These are phyloP conservation scores for Starmerella cellae DNA, from an alignment of 805 yeast species.

Conservation along the genomic window DNA sequence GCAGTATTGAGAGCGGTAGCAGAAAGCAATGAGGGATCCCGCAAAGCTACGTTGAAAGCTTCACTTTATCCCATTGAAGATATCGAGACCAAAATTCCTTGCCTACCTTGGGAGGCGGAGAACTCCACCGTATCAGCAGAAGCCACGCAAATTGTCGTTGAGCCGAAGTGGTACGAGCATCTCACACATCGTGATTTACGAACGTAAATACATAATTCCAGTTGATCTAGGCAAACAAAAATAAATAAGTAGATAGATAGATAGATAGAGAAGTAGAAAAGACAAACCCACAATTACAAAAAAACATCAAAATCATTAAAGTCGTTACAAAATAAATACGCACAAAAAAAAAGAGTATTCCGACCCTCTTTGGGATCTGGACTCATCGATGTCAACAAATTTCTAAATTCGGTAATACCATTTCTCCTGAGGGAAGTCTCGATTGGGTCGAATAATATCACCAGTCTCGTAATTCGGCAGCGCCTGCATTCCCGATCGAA, in stretches of 20 bases:
- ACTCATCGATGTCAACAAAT: too few species aligned
- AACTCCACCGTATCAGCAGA: conserved; percentile 19
- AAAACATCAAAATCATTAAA: too few species aligned
- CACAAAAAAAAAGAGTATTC: background rate
- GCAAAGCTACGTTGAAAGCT: conserved; percentile 74
- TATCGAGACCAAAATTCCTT: conserved; percentile 4
- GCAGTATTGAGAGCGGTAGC: conserved; percentile 60
- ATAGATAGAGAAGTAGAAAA: too few species aligned
- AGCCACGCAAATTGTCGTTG: conserved; percentile 28
- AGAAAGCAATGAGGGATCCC: conserved; percentile 44
- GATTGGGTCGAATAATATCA: conserved; percentile 10
- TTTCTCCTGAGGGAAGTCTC: conserved; percentile 18
- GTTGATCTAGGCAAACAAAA: too few species aligned
- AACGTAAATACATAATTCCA: too few species aligned
- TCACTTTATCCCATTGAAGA: conserved; percentile 32
- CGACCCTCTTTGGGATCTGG: too few species aligned
- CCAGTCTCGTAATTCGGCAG: conserved; percentile 22
- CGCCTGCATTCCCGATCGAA: conserved; percentile 20
- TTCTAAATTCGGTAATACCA: conserved; percentile 8
- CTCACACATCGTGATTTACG: conserved; percentile 9
- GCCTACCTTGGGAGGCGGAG: conserved; percentile 15
- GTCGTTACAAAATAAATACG: too few species aligned
- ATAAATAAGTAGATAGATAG: too few species aligned
- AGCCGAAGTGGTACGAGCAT: conserved; percentile 30
- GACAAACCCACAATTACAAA: too few species aligned